Evolutionary conservation across 169 alveolate species (phyloP).

Genomic region (Neospora caninum): DNA sequence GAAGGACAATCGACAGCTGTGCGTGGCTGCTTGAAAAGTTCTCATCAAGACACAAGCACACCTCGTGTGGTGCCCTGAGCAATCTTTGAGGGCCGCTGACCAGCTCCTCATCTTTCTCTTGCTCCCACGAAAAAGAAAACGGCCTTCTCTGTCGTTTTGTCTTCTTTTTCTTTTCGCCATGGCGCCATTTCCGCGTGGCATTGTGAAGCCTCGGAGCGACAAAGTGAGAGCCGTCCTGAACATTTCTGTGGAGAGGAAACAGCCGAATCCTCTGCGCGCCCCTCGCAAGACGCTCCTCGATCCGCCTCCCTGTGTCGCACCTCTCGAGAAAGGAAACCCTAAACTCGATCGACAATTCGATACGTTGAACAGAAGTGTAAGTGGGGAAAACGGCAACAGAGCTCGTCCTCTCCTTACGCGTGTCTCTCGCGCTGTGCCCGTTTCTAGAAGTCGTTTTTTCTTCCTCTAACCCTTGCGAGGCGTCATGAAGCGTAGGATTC

Average conservation of each 20-base stretch:
- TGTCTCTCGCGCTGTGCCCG: no score
- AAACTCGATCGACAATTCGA: neutral
- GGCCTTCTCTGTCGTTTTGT: neutral
- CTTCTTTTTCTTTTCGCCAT: neutral
- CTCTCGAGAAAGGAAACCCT: slow-evolving; percentile 25
- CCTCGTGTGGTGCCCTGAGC: no score
- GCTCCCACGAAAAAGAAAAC: neutral
- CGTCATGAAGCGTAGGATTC: no score
- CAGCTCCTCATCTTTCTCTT: neutral
- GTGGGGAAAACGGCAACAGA: neutral
- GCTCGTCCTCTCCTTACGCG: no score
- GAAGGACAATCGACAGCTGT: no score
- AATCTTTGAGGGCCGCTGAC: no score
- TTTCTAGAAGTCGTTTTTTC: no score
- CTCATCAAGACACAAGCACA: no score
- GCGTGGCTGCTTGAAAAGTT: no score
- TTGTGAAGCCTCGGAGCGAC: slow-evolving; percentile 36
- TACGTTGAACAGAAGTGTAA: neutral
- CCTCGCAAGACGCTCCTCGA: neutral
- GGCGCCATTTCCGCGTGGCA: slow-evolving; percentile 47
- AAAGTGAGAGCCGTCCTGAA: slow-evolving; percentile 16
- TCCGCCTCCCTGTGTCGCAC: slow-evolving; percentile 16
- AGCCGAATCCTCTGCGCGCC: neutral
- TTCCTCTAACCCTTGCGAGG: no score
- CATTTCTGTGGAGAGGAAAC: neutral